A percentile compares a stretch with the other conserved stretches of the same genome.
These are phyloP conservation scores for Penicillium longicatenatum DNA, from an alignment of 495 filamentous ascomycete species.

Conservation along the genomic window DNA sequence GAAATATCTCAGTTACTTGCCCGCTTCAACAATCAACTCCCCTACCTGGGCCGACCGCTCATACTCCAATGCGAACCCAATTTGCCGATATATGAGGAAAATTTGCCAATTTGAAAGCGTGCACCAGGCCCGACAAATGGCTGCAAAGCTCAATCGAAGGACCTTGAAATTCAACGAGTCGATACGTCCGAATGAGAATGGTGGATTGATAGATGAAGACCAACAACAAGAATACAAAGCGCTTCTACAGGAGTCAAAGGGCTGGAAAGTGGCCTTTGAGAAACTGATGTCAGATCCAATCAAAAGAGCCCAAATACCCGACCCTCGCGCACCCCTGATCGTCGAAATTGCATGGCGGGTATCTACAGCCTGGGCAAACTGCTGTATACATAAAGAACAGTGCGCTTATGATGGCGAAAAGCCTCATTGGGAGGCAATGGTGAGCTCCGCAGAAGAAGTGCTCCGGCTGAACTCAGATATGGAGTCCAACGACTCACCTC, in stretches of 20 bases:
- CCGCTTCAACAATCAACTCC: constrained; percentile 23
- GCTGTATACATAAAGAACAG: constrained; percentile 11
- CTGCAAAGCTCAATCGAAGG: constrained; percentile 10
- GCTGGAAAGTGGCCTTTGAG: constrained; percentile 21
- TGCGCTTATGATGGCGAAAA: constrained; percentile 16
- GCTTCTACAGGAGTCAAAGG: constrained; percentile 2
- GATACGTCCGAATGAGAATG: background rate
- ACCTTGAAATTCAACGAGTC: background rate
- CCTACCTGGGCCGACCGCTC: constrained; percentile 17
- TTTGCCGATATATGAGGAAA: background rate
- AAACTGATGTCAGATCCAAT: constrained; percentile 8
- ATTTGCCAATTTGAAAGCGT: constrained; percentile 9
- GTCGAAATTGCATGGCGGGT: constrained; percentile 13
- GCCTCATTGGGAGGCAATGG: constrained; percentile 16
- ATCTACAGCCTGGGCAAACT: constrained; percentile 16
- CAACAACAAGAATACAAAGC: constrained; percentile 10
- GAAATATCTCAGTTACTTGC: constrained; percentile 20
- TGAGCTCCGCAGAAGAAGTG: constrained; percentile 14
- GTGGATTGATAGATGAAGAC: background rate
- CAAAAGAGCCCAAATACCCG: background rate
- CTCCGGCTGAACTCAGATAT: background rate
- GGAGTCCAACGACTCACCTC: background rate
- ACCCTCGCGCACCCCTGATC: constrained; percentile 18
- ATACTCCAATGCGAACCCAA: background rate
- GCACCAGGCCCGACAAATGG: constrained; percentile 10